A percentile compares a stretch with the other conserved stretches of the same genome.
These are phyloP conservation scores for Pleomassaria siparia DNA, from an alignment of 2,329 filamentous ascomycete species.

Conservation along the genomic window DNA sequence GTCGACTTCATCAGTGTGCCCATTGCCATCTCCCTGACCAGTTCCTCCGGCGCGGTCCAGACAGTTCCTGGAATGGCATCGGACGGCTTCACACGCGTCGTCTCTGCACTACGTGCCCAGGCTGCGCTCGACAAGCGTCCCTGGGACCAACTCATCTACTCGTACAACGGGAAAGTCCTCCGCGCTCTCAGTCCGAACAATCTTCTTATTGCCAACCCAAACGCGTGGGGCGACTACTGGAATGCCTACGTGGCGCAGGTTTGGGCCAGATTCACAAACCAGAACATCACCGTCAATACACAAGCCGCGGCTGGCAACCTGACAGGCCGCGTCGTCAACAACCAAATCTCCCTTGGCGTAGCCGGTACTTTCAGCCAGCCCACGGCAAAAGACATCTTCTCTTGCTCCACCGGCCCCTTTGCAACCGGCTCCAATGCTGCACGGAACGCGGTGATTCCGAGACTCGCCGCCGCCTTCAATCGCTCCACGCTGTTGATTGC, in stretches of 20 bases:
- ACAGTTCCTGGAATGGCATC: constrained; percentile 59
- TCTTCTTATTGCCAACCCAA: constrained; percentile 48
- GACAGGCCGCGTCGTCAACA: constrained; percentile 49
- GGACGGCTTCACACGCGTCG: constrained; percentile 60
- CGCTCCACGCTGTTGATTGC: constrained; percentile 65
- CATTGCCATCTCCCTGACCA: constrained; percentile 48
- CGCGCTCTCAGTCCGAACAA: constrained; percentile 50
- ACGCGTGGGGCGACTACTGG: constrained; percentile 55
- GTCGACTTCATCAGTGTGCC: constrained; percentile 70
- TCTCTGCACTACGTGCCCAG: constrained; percentile 58
- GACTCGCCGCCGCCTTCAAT: constrained; percentile 76
- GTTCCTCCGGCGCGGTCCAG: constrained; percentile 42
- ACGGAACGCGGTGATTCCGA: constrained; percentile 65
- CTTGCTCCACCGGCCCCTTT: constrained; percentile 66
- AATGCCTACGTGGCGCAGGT: constrained; percentile 55
- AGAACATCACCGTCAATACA: constrained; percentile 62
- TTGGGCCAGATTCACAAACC: constrained; percentile 50
- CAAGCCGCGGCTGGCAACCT: constrained; percentile 62
- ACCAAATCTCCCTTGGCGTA: constrained; percentile 45
- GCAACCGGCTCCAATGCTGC: constrained; percentile 45
- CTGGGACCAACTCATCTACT: constrained; percentile 64
- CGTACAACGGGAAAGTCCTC: constrained; percentile 37
- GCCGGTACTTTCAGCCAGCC: constrained; percentile 58
- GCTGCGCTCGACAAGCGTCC: constrained; percentile 54
- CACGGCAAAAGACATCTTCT: constrained; percentile 63